A percentile compares a stretch with the other conserved stretches of the same genome.
These are phyloP conservation scores for Silene uniflora DNA, from an alignment of 148 eudicot species.

Conservation along the genomic window DNA sequence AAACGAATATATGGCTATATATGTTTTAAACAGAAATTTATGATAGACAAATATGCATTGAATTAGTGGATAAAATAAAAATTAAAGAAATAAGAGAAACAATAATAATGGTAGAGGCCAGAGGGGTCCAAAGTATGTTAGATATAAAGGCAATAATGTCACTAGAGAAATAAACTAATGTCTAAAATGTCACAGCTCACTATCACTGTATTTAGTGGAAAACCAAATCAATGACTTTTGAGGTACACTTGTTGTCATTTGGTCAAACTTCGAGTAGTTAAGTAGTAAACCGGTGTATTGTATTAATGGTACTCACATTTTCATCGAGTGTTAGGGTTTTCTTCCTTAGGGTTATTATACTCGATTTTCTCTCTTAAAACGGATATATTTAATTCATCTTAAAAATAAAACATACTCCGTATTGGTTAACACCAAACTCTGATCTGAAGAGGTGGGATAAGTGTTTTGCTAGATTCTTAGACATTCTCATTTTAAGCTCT, in stretches of 20 bases:
- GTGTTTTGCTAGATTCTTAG: no score
- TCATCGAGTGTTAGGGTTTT: neutral
- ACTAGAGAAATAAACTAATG: neutral
- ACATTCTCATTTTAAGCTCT: no score
- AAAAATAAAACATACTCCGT: no score
- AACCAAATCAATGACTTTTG: neutral
- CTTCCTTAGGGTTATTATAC: no score
- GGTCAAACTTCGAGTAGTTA: neutral
- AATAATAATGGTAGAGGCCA: neutral
- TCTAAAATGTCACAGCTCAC: neutral
- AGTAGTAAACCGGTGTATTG: conserved; percentile 2
- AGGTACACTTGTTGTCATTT: neutral
- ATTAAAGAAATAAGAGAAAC: neutral
- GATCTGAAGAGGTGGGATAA: no score
- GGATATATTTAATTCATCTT: no score
- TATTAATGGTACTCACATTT: neutral
- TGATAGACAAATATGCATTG: neutral
- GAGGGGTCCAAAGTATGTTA: neutral
- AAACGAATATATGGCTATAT: no score
- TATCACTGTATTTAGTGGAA: neutral
- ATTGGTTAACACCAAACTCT: no score
- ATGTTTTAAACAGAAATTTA: no score
- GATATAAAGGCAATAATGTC: neutral
- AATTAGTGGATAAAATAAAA: neutral
- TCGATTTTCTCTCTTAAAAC: no score